phyloP scores from a whole-genome alignment of 306 rosid genomes.

The Cucumis sativus region Cucumber_9930_V3 NC_026660.2:197001-197500 shows the following conservation, averaged over 20 bases:
- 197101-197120: background rate
- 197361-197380: slow-evolving; percentile 82
- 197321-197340: slow-evolving; percentile 89
- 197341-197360: slow-evolving; percentile 89
- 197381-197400: slow-evolving; percentile 85
- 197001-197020: background rate
- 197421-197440: background rate
- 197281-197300: slow-evolving; percentile 83
- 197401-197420: slow-evolving; percentile 58
- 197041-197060: background rate
- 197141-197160: no score
- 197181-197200: background rate
- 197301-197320: slow-evolving; percentile 84
- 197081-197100: background rate
- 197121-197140: no score
- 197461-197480: background rate
- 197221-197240: background rate
- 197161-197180: no score
- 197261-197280: slow-evolving; percentile 33
- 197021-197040: background rate
- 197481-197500: background rate
- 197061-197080: background rate
- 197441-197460: background rate
- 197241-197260: background rate
- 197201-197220: no score